Evolutionary conservation across 2,329 filamentous ascomycete species (phyloP).

Genomic region (Coniosporium tulheliwenetii): DNA sequence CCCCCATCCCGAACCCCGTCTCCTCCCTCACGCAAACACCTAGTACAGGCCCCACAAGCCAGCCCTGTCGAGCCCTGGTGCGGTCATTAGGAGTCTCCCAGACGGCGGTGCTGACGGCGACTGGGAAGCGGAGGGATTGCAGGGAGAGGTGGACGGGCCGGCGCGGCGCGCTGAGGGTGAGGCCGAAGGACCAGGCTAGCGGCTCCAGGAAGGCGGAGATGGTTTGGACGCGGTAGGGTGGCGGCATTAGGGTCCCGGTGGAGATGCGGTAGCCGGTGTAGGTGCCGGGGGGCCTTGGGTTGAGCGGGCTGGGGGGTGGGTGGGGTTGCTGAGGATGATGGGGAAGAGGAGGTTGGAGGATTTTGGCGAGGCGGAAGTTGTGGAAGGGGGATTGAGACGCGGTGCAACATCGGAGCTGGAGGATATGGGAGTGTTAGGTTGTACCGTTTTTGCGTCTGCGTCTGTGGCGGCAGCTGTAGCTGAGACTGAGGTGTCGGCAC

Average conservation of each 20-base stretch:
- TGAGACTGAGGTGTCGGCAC: no score
- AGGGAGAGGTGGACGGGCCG: conserved; percentile 31
- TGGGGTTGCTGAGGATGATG: conserved; percentile 20
- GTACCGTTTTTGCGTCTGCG: no score
- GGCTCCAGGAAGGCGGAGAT: conserved; percentile 42
- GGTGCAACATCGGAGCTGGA: no score
- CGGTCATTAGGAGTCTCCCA: conserved; percentile 38
- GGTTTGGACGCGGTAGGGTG: conserved; percentile 38
- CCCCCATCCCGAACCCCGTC: conserved; percentile 30
- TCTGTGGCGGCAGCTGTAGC: no score
- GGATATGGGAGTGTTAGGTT: no score
- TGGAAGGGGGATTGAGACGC: no score
- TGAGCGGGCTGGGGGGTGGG: conserved; percentile 27
- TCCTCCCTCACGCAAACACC: conserved; percentile 39
- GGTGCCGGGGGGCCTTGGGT: conserved; percentile 6
- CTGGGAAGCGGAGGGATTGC: conserved; percentile 36
- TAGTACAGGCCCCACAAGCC: conserved; percentile 42
- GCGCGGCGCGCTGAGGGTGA: conserved; percentile 32
- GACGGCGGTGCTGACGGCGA: conserved; percentile 38
- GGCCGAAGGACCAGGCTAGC: conserved; percentile 41
- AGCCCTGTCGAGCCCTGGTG: conserved; percentile 34
- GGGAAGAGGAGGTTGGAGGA: conserved; percentile 6
- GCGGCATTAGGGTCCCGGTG: conserved; percentile 42
- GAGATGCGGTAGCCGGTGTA: conserved; percentile 46
- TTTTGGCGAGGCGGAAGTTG: no score